phyloP scores from a whole-genome alignment of 225 moss, liverwort and hornwort genomes.

The Marchantia paleacea region DNA sequence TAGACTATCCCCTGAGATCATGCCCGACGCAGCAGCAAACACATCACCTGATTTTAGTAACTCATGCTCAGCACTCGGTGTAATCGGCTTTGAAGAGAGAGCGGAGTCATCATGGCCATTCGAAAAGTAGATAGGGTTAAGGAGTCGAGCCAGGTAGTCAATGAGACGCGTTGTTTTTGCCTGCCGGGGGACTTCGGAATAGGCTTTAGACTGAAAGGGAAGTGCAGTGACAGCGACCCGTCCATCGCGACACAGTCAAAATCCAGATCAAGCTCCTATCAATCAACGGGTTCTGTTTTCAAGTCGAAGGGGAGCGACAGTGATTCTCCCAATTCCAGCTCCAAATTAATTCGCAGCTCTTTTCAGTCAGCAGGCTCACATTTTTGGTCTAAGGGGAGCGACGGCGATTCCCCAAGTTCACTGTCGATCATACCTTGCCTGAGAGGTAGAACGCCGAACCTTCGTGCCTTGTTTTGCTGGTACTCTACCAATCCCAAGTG shows the following conservation, averaged over 20 bases:
- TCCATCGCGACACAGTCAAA: not conserved
- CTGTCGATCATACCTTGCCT: not conserved
- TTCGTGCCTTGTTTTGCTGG: too few species aligned
- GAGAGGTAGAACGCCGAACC: slow-evolving; percentile 4
- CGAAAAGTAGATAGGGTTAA: too few species aligned
- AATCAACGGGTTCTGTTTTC: not conserved
- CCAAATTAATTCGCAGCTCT: not conserved
- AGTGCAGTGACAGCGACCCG: not conserved
- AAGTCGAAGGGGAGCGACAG: not conserved
- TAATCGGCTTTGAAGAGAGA: too few species aligned
- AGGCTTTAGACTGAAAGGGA: not conserved
- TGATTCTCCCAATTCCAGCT: not conserved
- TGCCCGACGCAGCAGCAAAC: too few species aligned
- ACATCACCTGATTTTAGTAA: too few species aligned
- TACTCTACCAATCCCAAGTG: too few species aligned
- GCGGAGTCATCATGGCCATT: too few species aligned
- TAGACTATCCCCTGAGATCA: too few species aligned
- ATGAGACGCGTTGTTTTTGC: not conserved
- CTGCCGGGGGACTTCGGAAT: slow-evolving; percentile 10
- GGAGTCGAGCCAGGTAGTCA: too few species aligned
- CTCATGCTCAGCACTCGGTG: too few species aligned
- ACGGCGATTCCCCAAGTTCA: not conserved
- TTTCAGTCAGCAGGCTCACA: not conserved
- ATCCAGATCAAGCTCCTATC: not conserved
- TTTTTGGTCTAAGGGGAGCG: not conserved